Base-by-base conservation (phyloP, 2,329 filamentous ascomycete species). In the Rutstroemia sp. region DNA sequence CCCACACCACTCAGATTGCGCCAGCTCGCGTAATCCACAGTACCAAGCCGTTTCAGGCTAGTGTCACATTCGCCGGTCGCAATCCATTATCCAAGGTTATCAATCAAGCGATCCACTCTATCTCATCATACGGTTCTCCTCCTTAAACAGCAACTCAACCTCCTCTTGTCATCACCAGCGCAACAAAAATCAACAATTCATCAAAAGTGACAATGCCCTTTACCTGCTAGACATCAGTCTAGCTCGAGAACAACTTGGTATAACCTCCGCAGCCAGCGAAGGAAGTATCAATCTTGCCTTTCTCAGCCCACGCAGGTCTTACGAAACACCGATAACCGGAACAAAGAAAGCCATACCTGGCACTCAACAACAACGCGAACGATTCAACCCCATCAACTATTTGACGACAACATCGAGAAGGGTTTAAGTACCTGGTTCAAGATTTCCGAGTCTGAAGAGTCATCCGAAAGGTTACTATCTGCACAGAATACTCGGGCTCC, bases 191-290 rank as follows among this genome's bases (percentile, higher is more conserved):
- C 54, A 45, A 54, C 46, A 56, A 57, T 57, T 12, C 25, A 14
- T 42, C n/a, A 25, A 23, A 36, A 9, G 39, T 61, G 58, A 64
- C 62, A 54, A 68, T 68, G 65, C 56, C 58, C 53, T 58, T 56
- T 64, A 61, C 64, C 67, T 70, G 73, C 74, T 78, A 75, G 73
- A 72, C 74, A 68, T 64, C 58, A 67, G 74, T 75, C 74, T 75
- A 67, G 74, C 73, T 70, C 60, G 66, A 69, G 68, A 67, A 67
- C 61, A 69, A 65, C 62, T 67, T 63, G 69, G 68, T 70, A 69
- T 67, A 63, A 67, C 70, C 72, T 72, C 69, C 72, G 72, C 71
- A 73, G 67, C 74, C 71, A 74, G 73, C 72, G 67, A 66, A 70
- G 72, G 67, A 68, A 67, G 69, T 64, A 69, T 72, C 72, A 71